A percentile compares a stretch with the other conserved stretches of the same genome.
Evolutionary conservation across 371 early-diverging fungal genomes (phyloP).

Genomic region (Entomophthora muscae): DNA sequence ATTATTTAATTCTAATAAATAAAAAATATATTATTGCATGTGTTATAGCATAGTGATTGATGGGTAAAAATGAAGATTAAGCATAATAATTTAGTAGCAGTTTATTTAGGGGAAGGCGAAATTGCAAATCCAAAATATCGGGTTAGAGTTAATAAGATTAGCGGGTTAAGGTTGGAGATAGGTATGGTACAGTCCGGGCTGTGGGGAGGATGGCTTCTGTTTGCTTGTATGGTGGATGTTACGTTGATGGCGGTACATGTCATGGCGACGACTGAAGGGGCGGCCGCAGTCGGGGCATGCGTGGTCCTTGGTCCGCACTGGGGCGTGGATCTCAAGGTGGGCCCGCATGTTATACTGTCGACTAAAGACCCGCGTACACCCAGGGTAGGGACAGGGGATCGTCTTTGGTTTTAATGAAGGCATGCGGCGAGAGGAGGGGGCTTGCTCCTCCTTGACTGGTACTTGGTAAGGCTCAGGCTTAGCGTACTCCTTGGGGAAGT

Average conservation of each 20-base stretch:
- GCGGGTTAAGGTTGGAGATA: too few relatives aligned
- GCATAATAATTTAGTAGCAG: too few relatives aligned
- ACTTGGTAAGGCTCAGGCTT: background rate
- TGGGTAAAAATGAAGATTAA: too few relatives aligned
- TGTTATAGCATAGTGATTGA: too few relatives aligned
- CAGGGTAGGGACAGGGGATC: conserved; percentile 19
- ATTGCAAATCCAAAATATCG: too few relatives aligned
- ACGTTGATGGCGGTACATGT: background rate
- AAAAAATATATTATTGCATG: too few relatives aligned
- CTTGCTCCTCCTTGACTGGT: background rate
- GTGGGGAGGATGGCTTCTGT: background rate
- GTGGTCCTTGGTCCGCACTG: background rate
- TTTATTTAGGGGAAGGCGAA: too few relatives aligned
- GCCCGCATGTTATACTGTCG: conserved; percentile 8
- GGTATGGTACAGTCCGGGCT: background rate
- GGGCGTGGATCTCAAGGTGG: background rate
- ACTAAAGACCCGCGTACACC: conserved; percentile 10
- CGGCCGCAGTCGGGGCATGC: background rate
- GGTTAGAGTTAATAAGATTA: too few relatives aligned
- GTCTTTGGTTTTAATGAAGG: background rate
- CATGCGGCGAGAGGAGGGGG: background rate
- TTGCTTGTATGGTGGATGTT: background rate
- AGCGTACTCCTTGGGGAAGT: background rate
- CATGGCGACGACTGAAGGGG: background rate
- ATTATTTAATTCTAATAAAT: too few relatives aligned